Conservation (phyloP, 768 basidiomycete genomes). For the Hypholoma sublateritium region DNA sequence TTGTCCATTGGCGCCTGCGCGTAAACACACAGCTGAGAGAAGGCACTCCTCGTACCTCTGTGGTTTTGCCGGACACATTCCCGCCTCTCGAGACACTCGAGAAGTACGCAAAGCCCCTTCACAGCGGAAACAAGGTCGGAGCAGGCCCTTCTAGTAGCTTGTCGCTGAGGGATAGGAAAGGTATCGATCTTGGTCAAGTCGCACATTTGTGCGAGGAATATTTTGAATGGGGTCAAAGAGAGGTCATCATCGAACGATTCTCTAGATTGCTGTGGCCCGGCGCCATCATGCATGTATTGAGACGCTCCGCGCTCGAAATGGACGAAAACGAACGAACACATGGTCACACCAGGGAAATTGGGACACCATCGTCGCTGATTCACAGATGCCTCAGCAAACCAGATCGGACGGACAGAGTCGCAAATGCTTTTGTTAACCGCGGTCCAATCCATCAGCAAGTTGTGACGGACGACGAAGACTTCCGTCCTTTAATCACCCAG, state of each 20-base stretch:
- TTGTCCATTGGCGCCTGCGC: constrained; percentile 48
- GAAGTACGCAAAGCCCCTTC: constrained; percentile 45
- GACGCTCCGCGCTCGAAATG: constrained; percentile 46
- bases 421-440: constrained; percentile 27
- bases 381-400: constrained; percentile 17
- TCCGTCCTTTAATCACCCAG: constrained; percentile 32
- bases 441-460: constrained; percentile 18
- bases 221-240: constrained; percentile 67
- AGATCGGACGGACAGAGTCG: constrained; percentile 12
- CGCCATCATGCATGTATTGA: constrained; percentile 55
- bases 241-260: constrained; percentile 64
- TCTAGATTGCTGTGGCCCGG: constrained; percentile 63
- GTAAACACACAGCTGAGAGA: constrained; percentile 48
- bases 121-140: constrained; percentile 3
- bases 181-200: constrained; percentile 51
- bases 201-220: constrained; percentile 66
- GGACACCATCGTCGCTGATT: constrained; percentile 21
- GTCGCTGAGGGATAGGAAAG: constrained; percentile 29
- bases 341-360: constrained; percentile 12
- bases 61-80: constrained; percentile 50
- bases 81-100: constrained; percentile 55
- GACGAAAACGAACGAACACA: constrained; percentile 25
- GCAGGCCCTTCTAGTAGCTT: constrained; percentile 32
- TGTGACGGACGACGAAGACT: constrained; percentile 29
- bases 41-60: constrained; percentile 46